These are phyloP conservation scores for Leccinum uliginosum DNA, from an alignment of 768 basidiomycete genomes.

Conservation along the genomic window DNA sequence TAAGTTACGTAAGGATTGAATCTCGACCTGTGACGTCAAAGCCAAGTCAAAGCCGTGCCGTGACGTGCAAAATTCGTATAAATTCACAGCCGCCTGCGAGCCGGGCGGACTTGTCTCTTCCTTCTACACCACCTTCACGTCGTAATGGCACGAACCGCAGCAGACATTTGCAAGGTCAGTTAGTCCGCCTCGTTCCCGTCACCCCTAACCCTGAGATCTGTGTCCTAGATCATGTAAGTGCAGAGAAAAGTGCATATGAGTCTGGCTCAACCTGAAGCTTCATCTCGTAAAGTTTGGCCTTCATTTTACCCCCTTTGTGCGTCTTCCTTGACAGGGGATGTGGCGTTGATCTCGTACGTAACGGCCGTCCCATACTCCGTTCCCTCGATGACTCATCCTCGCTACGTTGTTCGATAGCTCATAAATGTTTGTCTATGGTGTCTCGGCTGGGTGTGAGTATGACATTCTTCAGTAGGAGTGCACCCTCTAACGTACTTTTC, in stretches of 20 bases:
- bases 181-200: slow-evolving; percentile 6
- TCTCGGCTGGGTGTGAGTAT: slow-evolving; percentile 70
- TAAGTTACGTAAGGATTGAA: background rate
- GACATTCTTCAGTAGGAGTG: background rate
- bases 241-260: background rate
- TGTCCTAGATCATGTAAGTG: slow-evolving; percentile 42
- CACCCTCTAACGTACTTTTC: slow-evolving; percentile 9
- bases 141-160: slow-evolving; percentile 63
- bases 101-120: background rate
- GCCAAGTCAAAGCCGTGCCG: background rate
- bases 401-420: slow-evolving; percentile 24
- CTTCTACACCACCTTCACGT: slow-evolving; percentile 10
- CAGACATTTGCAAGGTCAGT: slow-evolving; percentile 76
- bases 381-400: background rate
- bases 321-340: slow-evolving; percentile 91
- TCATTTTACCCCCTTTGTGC: slow-evolving; percentile 77
- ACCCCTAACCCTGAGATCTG: background rate
- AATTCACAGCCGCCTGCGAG: background rate
- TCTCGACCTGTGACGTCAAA: slow-evolving; percentile 28
- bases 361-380: background rate
- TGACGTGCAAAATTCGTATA: background rate
- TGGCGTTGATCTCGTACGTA: slow-evolving; percentile 64
- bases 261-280: slow-evolving; percentile 15
- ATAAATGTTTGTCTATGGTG: slow-evolving; percentile 82
- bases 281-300: slow-evolving; percentile 45